Conservation (phyloP, 805 yeast species). For the Ogataea trehalophila region DNA sequence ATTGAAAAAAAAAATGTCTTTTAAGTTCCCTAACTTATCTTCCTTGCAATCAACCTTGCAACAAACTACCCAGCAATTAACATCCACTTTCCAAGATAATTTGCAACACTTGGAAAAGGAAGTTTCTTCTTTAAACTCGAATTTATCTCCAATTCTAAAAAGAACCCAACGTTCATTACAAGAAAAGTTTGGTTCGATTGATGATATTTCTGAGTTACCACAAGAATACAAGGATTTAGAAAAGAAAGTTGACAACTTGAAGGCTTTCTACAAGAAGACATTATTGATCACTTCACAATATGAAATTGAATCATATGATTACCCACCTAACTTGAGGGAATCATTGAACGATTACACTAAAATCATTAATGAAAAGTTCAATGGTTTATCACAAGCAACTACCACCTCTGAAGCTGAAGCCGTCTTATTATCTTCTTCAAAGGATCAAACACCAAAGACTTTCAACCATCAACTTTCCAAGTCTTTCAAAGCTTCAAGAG, state of each 20-base stretch:
- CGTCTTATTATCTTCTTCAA: slow-evolving; percentile 35
- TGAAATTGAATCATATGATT: slow-evolving; percentile 73
- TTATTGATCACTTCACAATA: slow-evolving; percentile 55
- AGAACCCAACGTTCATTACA: slow-evolving; percentile 57
- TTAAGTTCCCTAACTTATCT: slow-evolving; percentile 29
- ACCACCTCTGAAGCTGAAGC: slow-evolving; percentile 65
- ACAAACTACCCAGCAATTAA: slow-evolving; percentile 32
- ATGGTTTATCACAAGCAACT: slow-evolving; percentile 57
- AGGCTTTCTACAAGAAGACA: slow-evolving; percentile 50
- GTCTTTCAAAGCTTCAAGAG: slow-evolving; percentile 48
- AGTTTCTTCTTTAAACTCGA: slow-evolving; percentile 30
- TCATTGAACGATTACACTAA: slow-evolving; percentile 59
- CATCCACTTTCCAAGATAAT: slow-evolving; percentile 29
- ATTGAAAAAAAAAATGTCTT: slow-evolving; percentile 17
- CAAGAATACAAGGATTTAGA: slow-evolving; percentile 67
- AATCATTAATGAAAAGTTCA: slow-evolving; percentile 49
- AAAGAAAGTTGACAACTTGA: slow-evolving; percentile 58
- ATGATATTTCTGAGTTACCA: slow-evolving; percentile 69
- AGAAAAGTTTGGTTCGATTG: slow-evolving; percentile 59
- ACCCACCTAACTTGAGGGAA: slow-evolving; percentile 74
- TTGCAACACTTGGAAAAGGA: slow-evolving; percentile 29
- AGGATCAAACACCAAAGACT: slow-evolving; percentile 54
- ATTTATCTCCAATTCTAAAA: slow-evolving; percentile 50
- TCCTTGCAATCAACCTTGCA: slow-evolving; percentile 27
- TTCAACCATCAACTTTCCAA: slow-evolving; percentile 66